phyloP scores from a whole-genome alignment of 768 basidiomycete genomes.

The Trametopsis cervina region DNA sequence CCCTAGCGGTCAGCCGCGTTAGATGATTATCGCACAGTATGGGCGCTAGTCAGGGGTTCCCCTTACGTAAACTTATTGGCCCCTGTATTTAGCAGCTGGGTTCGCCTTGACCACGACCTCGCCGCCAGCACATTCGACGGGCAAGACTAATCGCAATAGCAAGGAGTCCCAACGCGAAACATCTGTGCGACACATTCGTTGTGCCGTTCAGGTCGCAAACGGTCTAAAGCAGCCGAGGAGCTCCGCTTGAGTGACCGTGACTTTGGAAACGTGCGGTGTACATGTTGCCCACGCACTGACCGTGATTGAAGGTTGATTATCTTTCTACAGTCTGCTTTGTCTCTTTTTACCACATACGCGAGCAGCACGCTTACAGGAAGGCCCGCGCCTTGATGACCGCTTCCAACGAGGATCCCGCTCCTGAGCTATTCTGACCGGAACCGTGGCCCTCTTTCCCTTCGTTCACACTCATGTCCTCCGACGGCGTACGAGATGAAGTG shows the following conservation, averaged over 20 bases:
- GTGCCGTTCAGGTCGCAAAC: too few species aligned
- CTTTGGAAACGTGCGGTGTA: slow-evolving; percentile 11
- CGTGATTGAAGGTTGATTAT: slow-evolving; percentile 11
- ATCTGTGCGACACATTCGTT: too few species aligned
- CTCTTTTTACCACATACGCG: not conserved
- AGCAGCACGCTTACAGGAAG: not conserved
- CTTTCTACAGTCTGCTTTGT: slow-evolving; percentile 7
- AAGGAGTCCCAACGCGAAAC: too few species aligned
- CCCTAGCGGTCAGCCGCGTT: too few species aligned
- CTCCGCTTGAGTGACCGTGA: slow-evolving; percentile 11
- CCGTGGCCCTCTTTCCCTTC: slow-evolving; percentile 1
- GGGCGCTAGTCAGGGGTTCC: too few species aligned
- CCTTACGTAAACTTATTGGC: too few species aligned
- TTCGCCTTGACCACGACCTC: too few species aligned
- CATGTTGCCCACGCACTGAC: slow-evolving; percentile 8
- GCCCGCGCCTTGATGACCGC: slow-evolving; percentile 2
- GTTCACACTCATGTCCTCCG: not conserved
- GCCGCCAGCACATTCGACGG: too few species aligned
- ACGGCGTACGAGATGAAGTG: not conserved
- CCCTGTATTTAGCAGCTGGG: too few species aligned
- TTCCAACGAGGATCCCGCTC: slow-evolving; percentile 1
- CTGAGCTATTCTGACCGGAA: slow-evolving; percentile 5
- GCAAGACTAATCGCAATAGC: too few species aligned
- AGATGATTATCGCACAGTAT: too few species aligned
- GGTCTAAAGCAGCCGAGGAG: too few species aligned